A percentile compares a stretch with the other conserved stretches of the same genome.
Evolutionary conservation across 306 rosid species (phyloP).

Genomic region (Castanea sativa): DNA sequence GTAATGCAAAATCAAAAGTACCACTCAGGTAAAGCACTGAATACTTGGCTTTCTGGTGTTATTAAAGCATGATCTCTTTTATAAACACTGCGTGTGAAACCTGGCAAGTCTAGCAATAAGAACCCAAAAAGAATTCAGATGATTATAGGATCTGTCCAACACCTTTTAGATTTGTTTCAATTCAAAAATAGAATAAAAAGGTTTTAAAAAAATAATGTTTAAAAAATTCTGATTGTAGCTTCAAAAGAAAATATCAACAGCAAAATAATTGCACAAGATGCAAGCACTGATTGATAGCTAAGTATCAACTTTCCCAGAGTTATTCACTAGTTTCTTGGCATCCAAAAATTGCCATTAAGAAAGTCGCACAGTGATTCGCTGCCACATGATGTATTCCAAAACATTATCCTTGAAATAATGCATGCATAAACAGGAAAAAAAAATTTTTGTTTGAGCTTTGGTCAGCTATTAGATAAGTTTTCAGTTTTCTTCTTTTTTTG

Average conservation of each 20-base stretch:
- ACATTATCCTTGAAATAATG: not conserved
- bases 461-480: not conserved
- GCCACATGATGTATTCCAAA: not conserved
- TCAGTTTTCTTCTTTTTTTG: too few relatives aligned
- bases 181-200: not conserved
- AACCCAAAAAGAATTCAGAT: not conserved
- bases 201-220: not conserved
- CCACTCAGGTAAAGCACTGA: constrained; percentile 87
- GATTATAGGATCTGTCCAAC: too few relatives aligned
- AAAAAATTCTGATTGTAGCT: not conserved
- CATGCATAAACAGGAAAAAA: not conserved
- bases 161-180: too few relatives aligned
- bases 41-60: constrained; percentile 92
- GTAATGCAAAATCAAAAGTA: constrained; percentile 28
- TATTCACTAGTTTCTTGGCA: not conserved
- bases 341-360: not conserved
- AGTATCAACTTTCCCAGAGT: not conserved
- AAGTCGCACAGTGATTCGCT: not conserved
- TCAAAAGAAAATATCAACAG: not conserved
- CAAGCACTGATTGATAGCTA: not conserved
- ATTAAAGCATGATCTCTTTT: constrained; percentile 81
- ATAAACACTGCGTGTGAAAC: constrained; percentile 92
- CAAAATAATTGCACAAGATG: not conserved
- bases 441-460: not conserved
- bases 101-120: constrained; percentile 74